Base-by-base conservation (phyloP, 495 filamentous ascomycete genomes). In the Penicillium psychrofluorescens region DNA sequence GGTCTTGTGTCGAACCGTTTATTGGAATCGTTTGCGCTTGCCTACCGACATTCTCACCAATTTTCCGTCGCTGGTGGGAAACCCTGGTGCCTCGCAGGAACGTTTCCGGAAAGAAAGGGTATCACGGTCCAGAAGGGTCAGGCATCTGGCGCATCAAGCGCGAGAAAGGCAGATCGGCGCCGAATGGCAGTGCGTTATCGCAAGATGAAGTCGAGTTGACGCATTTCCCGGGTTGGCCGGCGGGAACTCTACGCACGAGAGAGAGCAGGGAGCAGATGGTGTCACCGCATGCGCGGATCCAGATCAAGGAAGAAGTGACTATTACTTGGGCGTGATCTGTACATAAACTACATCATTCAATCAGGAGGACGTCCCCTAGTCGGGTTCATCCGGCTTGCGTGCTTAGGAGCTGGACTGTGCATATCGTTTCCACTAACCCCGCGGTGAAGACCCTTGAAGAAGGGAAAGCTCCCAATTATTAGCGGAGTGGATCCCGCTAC, bases 1-100 rank as follows among this genome's bases (percentile, higher is more conserved):
- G 72, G 72, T 64, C 62, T 37, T 56, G 60, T 11, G 51, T 70
- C 49, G 74, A 77, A 52, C 58, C 59, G 48, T 67, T 64, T 44
- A 56, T 66, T 9, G 70, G 64, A 35, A 60, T 74, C 7, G 55
- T 70, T 11, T 70, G 66, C 46, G 70, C 67, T 16, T 73, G 66
- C 37, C 51, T 70, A 0, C 68, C 65, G 6, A 57, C 55, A 8
- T 44, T 55, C 15, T 38, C 45, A 7, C 54, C 48, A 0, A n/a
- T 60, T 5, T 59, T 57, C 35, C 50, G 50, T 32, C 47, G 47
- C 8, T 50, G 47, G 41, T 50, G 47, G 47, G n/a, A 32, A 1
- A 31, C 9, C n/a, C 9, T 45, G 13, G 36, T 11, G 1, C 10
- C 30, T 15, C 36, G 32, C 8, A 38, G 16, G 7, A 38, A 35